Evolutionary conservation across 352 stramenopile species (phyloP).

Genomic region (Globisporangium cederbergense): DNA sequence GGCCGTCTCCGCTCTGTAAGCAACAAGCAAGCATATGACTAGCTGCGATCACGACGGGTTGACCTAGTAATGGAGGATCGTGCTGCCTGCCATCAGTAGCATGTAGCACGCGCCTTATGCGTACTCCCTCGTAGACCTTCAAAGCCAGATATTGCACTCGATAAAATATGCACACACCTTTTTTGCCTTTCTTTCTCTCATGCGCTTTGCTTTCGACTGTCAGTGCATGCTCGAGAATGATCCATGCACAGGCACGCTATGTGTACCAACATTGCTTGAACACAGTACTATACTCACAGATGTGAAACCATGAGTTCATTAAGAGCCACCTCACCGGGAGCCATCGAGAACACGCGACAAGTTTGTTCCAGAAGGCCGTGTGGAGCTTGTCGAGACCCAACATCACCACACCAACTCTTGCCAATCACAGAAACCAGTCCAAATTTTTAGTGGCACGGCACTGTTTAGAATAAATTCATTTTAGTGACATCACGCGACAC

Average conservation of each 20-base stretch:
- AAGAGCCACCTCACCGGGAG: no score
- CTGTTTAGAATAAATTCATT: neutral
- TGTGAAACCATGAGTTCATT: no score
- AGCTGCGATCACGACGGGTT: neutral
- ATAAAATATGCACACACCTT: conserved; percentile 3
- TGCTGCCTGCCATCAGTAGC: neutral
- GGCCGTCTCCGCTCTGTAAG: conserved; percentile 41
- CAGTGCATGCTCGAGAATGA: no score
- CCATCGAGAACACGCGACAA: no score
- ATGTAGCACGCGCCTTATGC: neutral
- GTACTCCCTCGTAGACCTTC: neutral
- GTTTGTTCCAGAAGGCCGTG: no score
- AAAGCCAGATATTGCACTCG: neutral
- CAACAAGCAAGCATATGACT: no score
- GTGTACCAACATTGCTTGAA: no score
- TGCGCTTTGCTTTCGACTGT: no score
- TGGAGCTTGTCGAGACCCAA: neutral
- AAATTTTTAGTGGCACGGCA: neutral
- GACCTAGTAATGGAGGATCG: neutral
- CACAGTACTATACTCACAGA: no score
- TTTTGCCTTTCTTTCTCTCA: neutral
- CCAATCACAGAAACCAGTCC: no score
- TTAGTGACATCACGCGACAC: conserved; percentile 1
- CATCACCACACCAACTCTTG: neutral
- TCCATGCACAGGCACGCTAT: no score